Evolutionary conservation across 2,329 filamentous ascomycete species (phyloP).

Genomic region (Colletotrichum theobromicola): DNA sequence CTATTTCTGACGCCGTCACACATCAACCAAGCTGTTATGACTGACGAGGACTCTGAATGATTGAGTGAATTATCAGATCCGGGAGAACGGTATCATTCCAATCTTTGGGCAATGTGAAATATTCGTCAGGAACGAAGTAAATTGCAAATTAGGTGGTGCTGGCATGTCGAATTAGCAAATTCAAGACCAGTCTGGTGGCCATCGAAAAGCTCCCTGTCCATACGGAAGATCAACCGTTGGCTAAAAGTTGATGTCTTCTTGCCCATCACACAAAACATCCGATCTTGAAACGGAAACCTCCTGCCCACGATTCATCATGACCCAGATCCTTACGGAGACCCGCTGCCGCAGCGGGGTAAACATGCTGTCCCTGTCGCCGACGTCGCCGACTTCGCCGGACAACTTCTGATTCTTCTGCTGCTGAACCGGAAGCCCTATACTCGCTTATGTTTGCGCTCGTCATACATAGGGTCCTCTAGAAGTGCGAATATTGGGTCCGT

Average conservation of each 20-base stretch:
- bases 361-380: neutral
- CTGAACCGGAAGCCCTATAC: neutral
- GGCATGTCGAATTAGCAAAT: neutral
- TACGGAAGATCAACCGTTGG: accelerated
- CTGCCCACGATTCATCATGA: neutral
- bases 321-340: neutral
- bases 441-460: neutral
- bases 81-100: neutral
- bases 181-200: neutral
- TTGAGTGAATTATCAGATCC: neutral
- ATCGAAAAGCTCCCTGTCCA: neutral
- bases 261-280: neutral
- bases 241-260: accelerated
- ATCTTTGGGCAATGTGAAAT: neutral
- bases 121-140: too few relatives aligned
- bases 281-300: neutral
- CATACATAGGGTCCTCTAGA: neutral
- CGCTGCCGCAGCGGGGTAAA: neutral
- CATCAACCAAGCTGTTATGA: neutral
- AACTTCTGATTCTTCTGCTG: neutral
- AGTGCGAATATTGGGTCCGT: neutral
- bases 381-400: neutral
- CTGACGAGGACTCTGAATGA: neutral
- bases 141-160: neutral
- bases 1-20: neutral